Evolutionary conservation across 352 stramenopile genomes (phyloP).

Genomic region (Peronosclerospora sorghi): DNA sequence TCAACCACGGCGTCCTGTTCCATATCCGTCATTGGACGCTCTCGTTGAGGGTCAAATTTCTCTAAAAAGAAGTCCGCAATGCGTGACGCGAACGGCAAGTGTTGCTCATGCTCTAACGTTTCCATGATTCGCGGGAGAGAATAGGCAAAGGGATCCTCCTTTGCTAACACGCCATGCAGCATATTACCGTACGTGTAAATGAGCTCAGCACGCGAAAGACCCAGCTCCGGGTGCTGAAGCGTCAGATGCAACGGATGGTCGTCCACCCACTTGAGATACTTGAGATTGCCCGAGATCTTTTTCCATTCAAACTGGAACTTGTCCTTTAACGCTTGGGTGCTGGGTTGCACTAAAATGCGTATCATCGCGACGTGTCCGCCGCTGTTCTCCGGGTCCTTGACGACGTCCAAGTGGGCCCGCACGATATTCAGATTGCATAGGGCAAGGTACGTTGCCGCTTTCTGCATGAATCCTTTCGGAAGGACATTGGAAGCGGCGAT

Average conservation of each 20-base stretch:
- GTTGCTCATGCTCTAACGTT: conserved; percentile 84
- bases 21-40: conserved; percentile 22
- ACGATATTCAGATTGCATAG: conserved; percentile 92
- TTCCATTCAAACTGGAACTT: conserved; percentile 65
- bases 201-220: conserved; percentile 87
- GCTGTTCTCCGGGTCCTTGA: conserved; percentile 67
- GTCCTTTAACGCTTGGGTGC: conserved; percentile 30
- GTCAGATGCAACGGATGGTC: conserved; percentile 69
- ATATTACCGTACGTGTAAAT: conserved; percentile 94
- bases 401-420: conserved; percentile 91
- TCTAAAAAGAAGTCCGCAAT: conserved; percentile 95
- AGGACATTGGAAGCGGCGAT: conserved; percentile 77
- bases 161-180: conserved; percentile 90
- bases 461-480: conserved; percentile 72
- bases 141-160: conserved; percentile 91
- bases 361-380: conserved; percentile 67
- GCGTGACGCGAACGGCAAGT: conserved; percentile 82
- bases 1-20: conserved; percentile 35
- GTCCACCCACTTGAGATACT: conserved; percentile 83
- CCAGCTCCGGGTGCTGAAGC: conserved; percentile 83
- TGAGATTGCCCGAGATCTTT: conserved; percentile 81
- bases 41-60: conserved; percentile 56
- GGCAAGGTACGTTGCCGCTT: conserved; percentile 81
- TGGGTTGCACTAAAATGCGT: conserved; percentile 69
- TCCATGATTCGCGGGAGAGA: conserved; percentile 91